Evolutionary conservation across 352 stramenopile genomes (phyloP).

Genomic region (Globisporangium lucens): DNA sequence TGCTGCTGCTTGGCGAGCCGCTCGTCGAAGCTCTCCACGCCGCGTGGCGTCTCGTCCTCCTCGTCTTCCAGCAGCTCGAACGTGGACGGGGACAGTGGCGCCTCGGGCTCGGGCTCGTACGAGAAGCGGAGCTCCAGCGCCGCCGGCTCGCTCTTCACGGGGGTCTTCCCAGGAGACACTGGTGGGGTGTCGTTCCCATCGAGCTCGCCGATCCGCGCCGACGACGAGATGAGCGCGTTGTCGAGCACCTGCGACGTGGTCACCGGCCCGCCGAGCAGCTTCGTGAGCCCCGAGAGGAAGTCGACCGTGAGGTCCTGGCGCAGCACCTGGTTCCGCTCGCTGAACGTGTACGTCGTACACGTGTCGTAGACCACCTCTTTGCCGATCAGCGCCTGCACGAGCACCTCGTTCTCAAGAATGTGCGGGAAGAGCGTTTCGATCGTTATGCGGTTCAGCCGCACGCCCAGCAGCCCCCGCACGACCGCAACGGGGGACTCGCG

Average conservation of each 20-base stretch:
- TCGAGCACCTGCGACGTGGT: constrained; percentile 31
- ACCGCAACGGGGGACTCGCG: constrained; percentile 50
- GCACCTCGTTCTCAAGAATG: constrained; percentile 45
- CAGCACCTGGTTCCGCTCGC: constrained; percentile 43
- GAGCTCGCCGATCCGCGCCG: constrained; percentile 14
- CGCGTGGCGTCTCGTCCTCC: constrained; percentile 1
- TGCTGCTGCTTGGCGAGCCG: background rate
- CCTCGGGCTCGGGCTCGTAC: constrained; percentile 9
- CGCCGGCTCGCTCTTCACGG: background rate
- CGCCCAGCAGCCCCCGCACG: constrained; percentile 32
- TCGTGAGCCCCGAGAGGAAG: constrained; percentile 48
- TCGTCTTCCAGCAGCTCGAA: constrained; percentile 18
- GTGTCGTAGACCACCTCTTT: constrained; percentile 50
- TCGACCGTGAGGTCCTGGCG: constrained; percentile 53
- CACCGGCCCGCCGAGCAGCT: constrained; percentile 25
- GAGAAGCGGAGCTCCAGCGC: background rate
- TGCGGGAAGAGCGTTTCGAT: constrained; percentile 72
- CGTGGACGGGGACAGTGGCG: background rate
- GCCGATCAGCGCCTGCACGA: constrained; percentile 57
- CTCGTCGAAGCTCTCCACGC: background rate
- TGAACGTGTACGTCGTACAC: constrained; percentile 56
- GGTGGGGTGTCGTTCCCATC: background rate
- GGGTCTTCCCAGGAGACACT: background rate
- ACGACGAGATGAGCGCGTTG: constrained; percentile 35
- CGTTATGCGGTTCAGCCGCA: constrained; percentile 48